A percentile compares a stretch with the other conserved stretches of the same genome.
phyloP scores from a whole-genome alignment of 805 yeast genomes.

The Teunomyces lycoperdinae region DNA sequence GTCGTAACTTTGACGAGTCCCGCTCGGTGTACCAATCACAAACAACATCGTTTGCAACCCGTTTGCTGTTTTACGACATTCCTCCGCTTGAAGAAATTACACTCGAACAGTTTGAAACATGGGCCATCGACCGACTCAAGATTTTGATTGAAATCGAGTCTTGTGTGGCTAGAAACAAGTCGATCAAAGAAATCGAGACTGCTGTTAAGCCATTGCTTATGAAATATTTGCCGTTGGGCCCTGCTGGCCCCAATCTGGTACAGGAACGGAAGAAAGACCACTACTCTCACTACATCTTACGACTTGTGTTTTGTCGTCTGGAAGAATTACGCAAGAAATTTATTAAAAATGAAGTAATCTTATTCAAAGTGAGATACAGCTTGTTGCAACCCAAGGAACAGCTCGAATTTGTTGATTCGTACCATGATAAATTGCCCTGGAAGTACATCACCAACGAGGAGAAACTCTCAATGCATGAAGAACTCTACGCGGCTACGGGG shows the following conservation, averaged over 20 bases:
- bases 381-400: conserved; percentile 65
- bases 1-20: conserved; percentile 57
- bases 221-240: conserved; percentile 61
- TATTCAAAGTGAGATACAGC: conserved; percentile 73
- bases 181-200: conserved; percentile 61
- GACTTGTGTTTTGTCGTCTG: conserved; percentile 85
- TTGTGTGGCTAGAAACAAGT: conserved; percentile 60
- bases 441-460: conserved; percentile 64
- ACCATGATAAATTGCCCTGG: conserved; percentile 64
- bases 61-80: conserved; percentile 68
- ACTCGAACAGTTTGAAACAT: conserved; percentile 85
- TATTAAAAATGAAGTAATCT: conserved; percentile 66
- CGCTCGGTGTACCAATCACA: conserved; percentile 26
- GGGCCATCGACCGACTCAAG: conserved; percentile 92
- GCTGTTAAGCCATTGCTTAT: conserved; percentile 64
- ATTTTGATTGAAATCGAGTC: conserved; percentile 83
- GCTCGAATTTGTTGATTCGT: conserved; percentile 58
- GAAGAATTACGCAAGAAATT: conserved; percentile 82
- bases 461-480: conserved; percentile 44
- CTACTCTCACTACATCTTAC: conserved; percentile 82
- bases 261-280: conserved; percentile 83
- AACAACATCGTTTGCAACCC: conserved; percentile 46
- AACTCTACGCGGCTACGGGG: conserved; percentile 56
- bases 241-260: conserved; percentile 31
- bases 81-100: conserved; percentile 89